Percentiles rank a stretch among this genome's conserved stretches.
These are phyloP conservation scores for Calocera cornea DNA, from an alignment of 768 basidiomycete species.

Conservation along the genomic window DNA sequence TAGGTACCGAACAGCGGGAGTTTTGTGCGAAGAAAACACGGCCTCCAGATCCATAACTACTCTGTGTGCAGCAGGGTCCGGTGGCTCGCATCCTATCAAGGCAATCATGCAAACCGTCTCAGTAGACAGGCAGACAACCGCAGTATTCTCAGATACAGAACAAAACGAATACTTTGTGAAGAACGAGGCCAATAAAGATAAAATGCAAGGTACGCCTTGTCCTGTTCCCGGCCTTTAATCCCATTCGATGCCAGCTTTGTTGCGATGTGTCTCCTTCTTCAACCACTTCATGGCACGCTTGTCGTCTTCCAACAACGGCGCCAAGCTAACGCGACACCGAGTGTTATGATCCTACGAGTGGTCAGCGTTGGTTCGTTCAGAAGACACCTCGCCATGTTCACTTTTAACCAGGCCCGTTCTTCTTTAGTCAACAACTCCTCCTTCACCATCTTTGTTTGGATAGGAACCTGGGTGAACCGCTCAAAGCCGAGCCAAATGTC, in stretches of 20 bases:
- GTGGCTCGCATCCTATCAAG: too few relatives aligned
- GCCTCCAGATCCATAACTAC: too few relatives aligned
- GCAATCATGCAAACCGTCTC: too few relatives aligned
- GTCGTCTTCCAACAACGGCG: constrained; percentile 57
- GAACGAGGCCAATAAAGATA: too few relatives aligned
- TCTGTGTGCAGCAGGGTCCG: too few relatives aligned
- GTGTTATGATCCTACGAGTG: constrained; percentile 63
- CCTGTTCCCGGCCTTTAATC: too few relatives aligned
- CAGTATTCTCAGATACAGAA: too few relatives aligned
- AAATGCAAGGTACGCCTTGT: too few relatives aligned
- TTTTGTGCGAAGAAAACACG: too few relatives aligned
- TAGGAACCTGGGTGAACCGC: constrained; percentile 85
- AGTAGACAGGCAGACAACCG: too few relatives aligned
- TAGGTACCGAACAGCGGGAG: too few relatives aligned
- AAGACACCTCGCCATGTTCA: constrained; percentile 22
- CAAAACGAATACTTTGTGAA: too few relatives aligned
- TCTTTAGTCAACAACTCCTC: constrained; percentile 69
- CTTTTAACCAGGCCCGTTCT: constrained; percentile 78
- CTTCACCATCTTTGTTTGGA: constrained; percentile 81
- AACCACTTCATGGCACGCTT: constrained; percentile 73
- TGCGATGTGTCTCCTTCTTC: constrained; percentile 48
- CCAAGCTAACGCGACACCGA: constrained; percentile 48
- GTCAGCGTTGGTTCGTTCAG: not conserved
- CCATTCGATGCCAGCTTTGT: constrained; percentile 64
- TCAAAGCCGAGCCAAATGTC: constrained; percentile 81